These are phyloP conservation scores for Sphaceloma murrayae DNA, from an alignment of 2,329 filamentous ascomycete genomes.

Conservation along the genomic window DNA sequence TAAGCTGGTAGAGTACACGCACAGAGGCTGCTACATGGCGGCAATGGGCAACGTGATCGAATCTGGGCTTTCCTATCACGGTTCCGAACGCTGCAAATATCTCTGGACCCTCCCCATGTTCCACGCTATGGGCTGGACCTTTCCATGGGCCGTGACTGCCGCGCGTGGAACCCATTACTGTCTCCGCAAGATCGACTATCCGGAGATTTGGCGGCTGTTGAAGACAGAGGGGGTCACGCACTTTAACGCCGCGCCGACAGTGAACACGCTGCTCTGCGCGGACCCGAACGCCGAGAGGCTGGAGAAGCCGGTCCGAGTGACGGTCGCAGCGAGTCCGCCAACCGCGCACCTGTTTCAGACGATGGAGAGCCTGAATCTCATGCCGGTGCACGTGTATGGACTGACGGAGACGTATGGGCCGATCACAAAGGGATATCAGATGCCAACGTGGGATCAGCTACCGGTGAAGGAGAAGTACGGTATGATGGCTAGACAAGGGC, in stretches of 20 bases:
- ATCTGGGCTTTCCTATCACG: slow-evolving; percentile 64
- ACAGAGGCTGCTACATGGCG: slow-evolving; percentile 78
- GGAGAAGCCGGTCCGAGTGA: slow-evolving; percentile 62
- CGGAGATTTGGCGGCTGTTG: slow-evolving; percentile 79
- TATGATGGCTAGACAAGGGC: slow-evolving; percentile 87
- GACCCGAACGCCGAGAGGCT: slow-evolving; percentile 64
- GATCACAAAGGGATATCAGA: slow-evolving; percentile 83
- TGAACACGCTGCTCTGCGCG: slow-evolving; percentile 86
- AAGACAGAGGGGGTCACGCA: slow-evolving; percentile 84
- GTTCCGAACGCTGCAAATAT: slow-evolving; percentile 48
- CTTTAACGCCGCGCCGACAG: slow-evolving; percentile 91
- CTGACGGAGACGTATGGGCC: slow-evolving; percentile 84
- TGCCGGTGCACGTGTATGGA: slow-evolving; percentile 90
- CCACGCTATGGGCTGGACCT: slow-evolving; percentile 48
- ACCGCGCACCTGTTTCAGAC: slow-evolving; percentile 84
- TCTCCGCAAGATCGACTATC: slow-evolving; percentile 88
- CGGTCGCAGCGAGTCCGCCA: slow-evolving; percentile 85
- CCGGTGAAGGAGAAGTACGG: slow-evolving; percentile 68
- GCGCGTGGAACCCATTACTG: slow-evolving; percentile 93
- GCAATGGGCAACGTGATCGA: slow-evolving; percentile 80
- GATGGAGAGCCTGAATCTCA: slow-evolving; percentile 79
- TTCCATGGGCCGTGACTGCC: slow-evolving; percentile 64
- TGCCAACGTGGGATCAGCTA: slow-evolving; percentile 74
- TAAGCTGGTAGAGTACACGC: slow-evolving; percentile 88
- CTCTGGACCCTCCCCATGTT: slow-evolving; percentile 91